These are phyloP conservation scores for Xylariaceae sp. DNA, from an alignment of 2,329 filamentous ascomycete genomes.

Conservation along the genomic window DNA sequence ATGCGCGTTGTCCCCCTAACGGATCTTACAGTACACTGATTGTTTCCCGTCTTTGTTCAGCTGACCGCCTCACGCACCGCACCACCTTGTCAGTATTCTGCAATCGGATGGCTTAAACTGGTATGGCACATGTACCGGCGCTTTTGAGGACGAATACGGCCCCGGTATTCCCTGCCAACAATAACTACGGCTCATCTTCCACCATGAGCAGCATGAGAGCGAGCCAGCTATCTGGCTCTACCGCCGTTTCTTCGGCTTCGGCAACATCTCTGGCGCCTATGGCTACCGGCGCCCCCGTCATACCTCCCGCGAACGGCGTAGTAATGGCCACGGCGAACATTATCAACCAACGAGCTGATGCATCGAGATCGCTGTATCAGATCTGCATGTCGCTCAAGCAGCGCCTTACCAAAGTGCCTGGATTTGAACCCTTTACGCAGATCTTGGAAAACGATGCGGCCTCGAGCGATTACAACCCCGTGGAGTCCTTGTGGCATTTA, in stretches of 20 bases:
- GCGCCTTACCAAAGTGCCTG: conserved; percentile 75
- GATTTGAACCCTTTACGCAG: conserved; percentile 69
- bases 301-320: conserved; percentile 50
- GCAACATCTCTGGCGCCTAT: conserved; percentile 49
- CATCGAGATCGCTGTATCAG: conserved; percentile 86
- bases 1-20: not conserved
- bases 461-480: conserved; percentile 65
- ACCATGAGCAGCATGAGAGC: conserved; percentile 51
- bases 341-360: conserved; percentile 94
- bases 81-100: conserved; percentile 1
- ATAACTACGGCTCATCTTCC: conserved; percentile 43
- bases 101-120: conserved; percentile 33
- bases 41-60: not conserved
- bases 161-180: conserved; percentile 47
- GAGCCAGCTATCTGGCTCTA: conserved; percentile 60
- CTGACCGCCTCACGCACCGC: not conserved
- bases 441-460: conserved; percentile 65
- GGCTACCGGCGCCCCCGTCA: conserved; percentile 38
- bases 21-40: not conserved
- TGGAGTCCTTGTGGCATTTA: conserved; percentile 85
- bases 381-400: conserved; percentile 83
- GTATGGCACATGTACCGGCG: conserved; percentile 54
- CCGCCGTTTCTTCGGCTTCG: conserved; percentile 44
- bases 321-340: conserved; percentile 83
- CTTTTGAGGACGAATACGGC: conserved; percentile 55